Conservation (phyloP, 305 asterid species). For the Fraxinus dipetala region DNA sequence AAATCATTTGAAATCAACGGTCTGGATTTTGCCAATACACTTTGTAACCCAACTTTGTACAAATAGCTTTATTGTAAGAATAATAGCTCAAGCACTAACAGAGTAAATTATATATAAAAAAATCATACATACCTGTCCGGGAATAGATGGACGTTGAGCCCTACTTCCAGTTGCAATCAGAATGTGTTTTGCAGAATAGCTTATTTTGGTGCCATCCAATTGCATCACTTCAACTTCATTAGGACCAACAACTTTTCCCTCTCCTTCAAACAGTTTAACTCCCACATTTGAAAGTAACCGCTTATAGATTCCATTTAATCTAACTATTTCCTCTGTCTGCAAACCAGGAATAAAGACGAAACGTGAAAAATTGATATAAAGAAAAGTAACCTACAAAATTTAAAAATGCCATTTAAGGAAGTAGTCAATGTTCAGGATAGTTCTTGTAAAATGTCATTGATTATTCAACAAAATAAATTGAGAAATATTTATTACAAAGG, state of each 20-base stretch:
- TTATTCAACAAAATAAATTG: background rate
- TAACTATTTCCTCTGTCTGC: constrained; percentile 89
- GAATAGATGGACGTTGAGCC: constrained; percentile 78
- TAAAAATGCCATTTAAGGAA: background rate
- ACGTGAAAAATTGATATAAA: background rate
- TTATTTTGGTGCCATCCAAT: constrained; percentile 90
- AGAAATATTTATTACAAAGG: background rate
- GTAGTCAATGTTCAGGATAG: background rate
- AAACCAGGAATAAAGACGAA: background rate
- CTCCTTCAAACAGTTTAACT: constrained; percentile 95
- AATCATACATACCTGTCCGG: constrained; percentile 59
- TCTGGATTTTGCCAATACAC: no score
- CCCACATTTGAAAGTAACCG: constrained; percentile 81
- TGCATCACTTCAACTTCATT: constrained; percentile 89
- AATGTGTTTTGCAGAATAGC: constrained; percentile 80
- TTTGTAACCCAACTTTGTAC: no score
- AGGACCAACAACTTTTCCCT: constrained; percentile 87
- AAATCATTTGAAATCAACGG: no score
- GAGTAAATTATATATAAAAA: constrained; percentile 10
- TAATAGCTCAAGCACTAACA: background rate
- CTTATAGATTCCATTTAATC: constrained; percentile 88
- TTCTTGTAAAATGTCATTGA: no score
- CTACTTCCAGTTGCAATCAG: constrained; percentile 92
- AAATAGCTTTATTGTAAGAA: no score
- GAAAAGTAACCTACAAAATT: background rate